Evolutionary conservation across 306 rosid genomes (phyloP).

Genomic region (Quercus engelmannii): DNA sequence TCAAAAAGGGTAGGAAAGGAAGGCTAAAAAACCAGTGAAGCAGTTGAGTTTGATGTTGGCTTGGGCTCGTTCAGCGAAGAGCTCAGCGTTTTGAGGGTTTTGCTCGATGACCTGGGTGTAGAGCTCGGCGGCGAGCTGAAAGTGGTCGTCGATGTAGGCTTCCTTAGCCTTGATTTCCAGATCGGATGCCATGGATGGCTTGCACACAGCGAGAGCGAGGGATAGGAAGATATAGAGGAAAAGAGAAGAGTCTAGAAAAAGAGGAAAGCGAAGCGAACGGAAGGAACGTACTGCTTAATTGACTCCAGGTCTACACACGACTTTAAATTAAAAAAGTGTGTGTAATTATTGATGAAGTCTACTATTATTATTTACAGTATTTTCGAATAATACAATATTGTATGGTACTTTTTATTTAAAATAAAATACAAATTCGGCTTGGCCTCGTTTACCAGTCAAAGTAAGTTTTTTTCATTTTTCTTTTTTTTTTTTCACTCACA

Average conservation of each 20-base stretch:
- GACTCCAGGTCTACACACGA: no score
- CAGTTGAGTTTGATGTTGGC: constrained; percentile 74
- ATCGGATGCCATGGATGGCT: constrained; percentile 69
- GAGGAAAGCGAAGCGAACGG: no score
- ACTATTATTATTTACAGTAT: no score
- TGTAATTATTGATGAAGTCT: no score
- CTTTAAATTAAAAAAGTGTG: no score
- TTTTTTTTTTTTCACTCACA: no score
- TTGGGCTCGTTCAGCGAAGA: constrained; percentile 81
- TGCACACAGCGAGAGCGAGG: neutral
- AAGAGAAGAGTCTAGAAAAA: neutral
- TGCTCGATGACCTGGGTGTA: constrained; percentile 60
- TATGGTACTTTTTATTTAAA: no score
- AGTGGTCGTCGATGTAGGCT: constrained; percentile 87
- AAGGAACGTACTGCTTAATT: no score
- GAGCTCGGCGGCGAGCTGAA: constrained; percentile 60
- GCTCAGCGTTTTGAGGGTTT: constrained; percentile 53
- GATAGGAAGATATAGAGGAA: neutral
- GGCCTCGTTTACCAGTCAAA: no score
- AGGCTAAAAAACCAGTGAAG: constrained; percentile 46
- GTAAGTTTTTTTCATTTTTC: no score
- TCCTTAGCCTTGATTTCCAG: constrained; percentile 64
- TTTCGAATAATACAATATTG: no score
- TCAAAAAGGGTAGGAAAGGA: neutral
- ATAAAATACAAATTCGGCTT: no score